phyloP scores from a whole-genome alignment of 345 rosid species.

The Aurinia saxatilis region DNA sequence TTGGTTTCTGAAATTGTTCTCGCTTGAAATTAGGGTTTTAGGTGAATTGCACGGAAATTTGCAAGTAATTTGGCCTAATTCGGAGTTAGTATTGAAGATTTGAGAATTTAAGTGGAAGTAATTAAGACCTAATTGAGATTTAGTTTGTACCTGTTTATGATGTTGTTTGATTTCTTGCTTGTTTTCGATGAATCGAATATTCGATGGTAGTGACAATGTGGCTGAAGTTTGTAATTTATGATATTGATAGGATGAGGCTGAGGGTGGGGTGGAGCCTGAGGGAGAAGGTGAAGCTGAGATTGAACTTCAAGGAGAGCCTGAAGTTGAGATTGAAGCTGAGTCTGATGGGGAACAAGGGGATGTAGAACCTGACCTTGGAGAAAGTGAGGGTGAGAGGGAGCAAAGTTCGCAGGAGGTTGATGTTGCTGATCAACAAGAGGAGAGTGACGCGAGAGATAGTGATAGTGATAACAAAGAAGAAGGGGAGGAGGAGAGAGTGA shows the following conservation, averaged over 20 bases:
- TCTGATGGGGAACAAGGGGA: conserved; percentile 62
- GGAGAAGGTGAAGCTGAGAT: conserved; percentile 59
- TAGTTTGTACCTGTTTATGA: background rate
- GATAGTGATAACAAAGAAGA: conserved; percentile 75
- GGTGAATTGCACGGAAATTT: background rate
- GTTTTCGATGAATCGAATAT: background rate
- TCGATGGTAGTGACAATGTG: background rate
- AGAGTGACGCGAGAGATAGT: too few species aligned
- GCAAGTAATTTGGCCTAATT: background rate
- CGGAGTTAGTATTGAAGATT: background rate
- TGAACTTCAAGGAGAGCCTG: conserved; percentile 32
- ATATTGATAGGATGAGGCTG: conserved; percentile 67
- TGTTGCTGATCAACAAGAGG: conserved; percentile 59
- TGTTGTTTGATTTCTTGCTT: conserved; percentile 9
- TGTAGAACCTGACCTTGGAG: conserved; percentile 73
- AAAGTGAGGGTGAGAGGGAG: conserved; percentile 93
- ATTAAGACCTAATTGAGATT: too few species aligned
- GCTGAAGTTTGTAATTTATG: background rate
- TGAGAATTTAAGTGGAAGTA: too few species aligned
- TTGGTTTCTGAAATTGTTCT: too few species aligned
- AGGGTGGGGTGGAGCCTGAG: conserved; percentile 62
- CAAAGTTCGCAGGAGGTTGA: conserved; percentile 71
- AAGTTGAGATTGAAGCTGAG: too few species aligned
- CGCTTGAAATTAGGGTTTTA: conserved; percentile 3
- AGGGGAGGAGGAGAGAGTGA: conserved; percentile 48